Evolutionary conservation across 1,139 yeast species (phyloP).

Genomic region (Nakaseomyces sp.): DNA sequence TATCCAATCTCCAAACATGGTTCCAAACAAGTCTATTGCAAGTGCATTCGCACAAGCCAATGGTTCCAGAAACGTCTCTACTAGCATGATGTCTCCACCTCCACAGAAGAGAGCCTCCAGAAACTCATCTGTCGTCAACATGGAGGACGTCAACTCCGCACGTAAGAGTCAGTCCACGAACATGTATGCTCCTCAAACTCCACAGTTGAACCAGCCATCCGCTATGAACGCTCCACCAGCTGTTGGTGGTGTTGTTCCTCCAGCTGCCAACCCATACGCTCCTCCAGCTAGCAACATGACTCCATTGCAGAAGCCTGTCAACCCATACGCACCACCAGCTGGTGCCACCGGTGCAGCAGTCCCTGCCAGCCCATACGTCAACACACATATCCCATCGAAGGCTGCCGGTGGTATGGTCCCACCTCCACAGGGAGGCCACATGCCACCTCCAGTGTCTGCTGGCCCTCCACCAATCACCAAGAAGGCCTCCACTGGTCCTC

Average conservation of each 20-base stretch:
- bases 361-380: slow-evolving; percentile 13
- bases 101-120: slow-evolving; percentile 21
- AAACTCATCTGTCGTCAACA: slow-evolving; percentile 12
- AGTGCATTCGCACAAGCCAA: slow-evolving; percentile 22
- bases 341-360: slow-evolving; percentile 18
- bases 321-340: slow-evolving; percentile 10
- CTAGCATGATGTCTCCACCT: slow-evolving; percentile 19
- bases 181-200: slow-evolving; percentile 13
- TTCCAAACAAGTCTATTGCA: slow-evolving; percentile 10
- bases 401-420: slow-evolving; percentile 8
- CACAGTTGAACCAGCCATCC: slow-evolving; percentile 11
- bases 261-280: slow-evolving; percentile 36
- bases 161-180: slow-evolving; percentile 11
- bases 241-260: slow-evolving; percentile 17
- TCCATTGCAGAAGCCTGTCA: background rate
- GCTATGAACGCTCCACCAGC: slow-evolving; percentile 19
- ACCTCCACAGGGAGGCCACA: background rate
- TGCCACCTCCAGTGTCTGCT: slow-evolving; percentile 5
- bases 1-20: slow-evolving; percentile 11
- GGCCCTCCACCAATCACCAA: slow-evolving; percentile 28
- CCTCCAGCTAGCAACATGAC: slow-evolving; percentile 22
- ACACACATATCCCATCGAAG: slow-evolving; percentile 9
- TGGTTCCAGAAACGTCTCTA: slow-evolving; percentile 18
- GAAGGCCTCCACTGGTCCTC: slow-evolving; percentile 18
- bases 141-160: slow-evolving; percentile 11